Evolutionary conservation across 257 asterid genomes (phyloP).

Genomic region (Primulina eburnea): DNA sequence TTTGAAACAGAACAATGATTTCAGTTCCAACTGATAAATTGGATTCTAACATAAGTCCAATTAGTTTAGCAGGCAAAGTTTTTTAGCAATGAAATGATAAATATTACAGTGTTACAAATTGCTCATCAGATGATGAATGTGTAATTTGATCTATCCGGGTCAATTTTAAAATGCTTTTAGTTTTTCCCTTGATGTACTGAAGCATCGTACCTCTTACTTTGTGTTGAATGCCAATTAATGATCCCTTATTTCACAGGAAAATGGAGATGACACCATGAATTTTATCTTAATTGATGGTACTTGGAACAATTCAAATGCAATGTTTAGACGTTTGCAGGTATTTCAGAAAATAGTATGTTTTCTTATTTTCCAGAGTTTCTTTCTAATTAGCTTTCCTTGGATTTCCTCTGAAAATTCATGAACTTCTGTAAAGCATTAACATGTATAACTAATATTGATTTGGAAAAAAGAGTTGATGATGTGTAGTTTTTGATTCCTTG

Average conservation of each 20-base stretch:
- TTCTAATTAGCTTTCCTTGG: not conserved
- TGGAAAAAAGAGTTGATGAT: not conserved
- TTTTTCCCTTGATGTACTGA: not conserved
- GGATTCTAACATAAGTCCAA: not conserved
- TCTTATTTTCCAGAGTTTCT: not conserved
- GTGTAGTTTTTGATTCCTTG: not conserved
- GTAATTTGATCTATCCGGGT: too few relatives aligned
- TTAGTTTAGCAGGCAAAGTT: not conserved
- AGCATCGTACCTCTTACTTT: constrained; percentile 5
- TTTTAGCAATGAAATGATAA: not conserved
- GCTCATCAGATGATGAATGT: not conserved
- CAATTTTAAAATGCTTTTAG: not conserved
- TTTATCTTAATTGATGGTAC: constrained; percentile 91
- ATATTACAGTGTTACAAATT: not conserved
- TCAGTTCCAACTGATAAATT: not conserved
- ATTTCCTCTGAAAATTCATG: not conserved
- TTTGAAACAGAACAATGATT: too few relatives aligned
- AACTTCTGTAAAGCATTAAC: not conserved
- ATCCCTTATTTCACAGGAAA: constrained; percentile 35
- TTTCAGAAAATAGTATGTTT: not conserved
- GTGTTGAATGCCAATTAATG: constrained; percentile 13
- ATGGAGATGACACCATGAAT: constrained; percentile 45
- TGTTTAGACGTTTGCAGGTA: constrained; percentile 95
- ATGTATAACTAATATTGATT: not conserved
- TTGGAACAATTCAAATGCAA: constrained; percentile 94